A percentile compares a stretch with the other conserved stretches of the same genome.
These are phyloP conservation scores for Hibiscus mutabilis DNA, from an alignment of 345 rosid species.

Conservation along the genomic window DNA sequence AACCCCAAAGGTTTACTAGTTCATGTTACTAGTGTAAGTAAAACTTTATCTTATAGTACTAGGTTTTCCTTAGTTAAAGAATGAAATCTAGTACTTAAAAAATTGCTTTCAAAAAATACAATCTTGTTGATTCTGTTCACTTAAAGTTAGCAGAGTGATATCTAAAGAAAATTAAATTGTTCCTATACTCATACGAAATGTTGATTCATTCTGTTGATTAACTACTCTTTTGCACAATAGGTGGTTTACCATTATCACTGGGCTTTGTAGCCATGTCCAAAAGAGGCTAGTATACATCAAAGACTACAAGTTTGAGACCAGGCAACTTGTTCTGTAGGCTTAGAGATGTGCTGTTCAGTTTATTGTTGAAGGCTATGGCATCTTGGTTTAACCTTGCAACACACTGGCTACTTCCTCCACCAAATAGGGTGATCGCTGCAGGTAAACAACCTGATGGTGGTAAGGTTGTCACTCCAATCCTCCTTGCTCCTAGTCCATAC, in stretches of 20 bases:
- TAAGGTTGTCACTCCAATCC: slow-evolving; percentile 68
- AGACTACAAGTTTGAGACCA: slow-evolving; percentile 75
- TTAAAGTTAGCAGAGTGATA: not conserved
- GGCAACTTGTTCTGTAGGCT: slow-evolving; percentile 41
- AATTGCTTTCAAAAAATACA: not conserved
- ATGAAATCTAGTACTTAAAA: not conserved
- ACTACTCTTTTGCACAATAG: slow-evolving; percentile 14
- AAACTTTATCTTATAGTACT: not conserved
- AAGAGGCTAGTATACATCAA: slow-evolving; percentile 71
- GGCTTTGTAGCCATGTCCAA: slow-evolving; percentile 62
- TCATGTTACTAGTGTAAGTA: not conserved
- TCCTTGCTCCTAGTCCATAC: slow-evolving; percentile 66
- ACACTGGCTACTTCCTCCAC: slow-evolving; percentile 64
- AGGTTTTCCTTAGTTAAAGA: slow-evolving; percentile 2
- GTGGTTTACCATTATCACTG: slow-evolving; percentile 45
- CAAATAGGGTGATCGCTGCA: slow-evolving; percentile 78
- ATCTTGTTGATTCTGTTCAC: not conserved
- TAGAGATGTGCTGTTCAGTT: slow-evolving; percentile 63
- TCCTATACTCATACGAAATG: not conserved
- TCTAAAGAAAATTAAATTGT: not conserved
- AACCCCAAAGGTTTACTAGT: not conserved
- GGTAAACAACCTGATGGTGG: slow-evolving; percentile 91
- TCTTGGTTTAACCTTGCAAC: slow-evolving; percentile 64
- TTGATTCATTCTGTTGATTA: not conserved
- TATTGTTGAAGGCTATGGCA: slow-evolving; percentile 61